Base-by-base conservation (phyloP, 768 basidiomycete species). In the Albatrellus ellisii region DNA sequence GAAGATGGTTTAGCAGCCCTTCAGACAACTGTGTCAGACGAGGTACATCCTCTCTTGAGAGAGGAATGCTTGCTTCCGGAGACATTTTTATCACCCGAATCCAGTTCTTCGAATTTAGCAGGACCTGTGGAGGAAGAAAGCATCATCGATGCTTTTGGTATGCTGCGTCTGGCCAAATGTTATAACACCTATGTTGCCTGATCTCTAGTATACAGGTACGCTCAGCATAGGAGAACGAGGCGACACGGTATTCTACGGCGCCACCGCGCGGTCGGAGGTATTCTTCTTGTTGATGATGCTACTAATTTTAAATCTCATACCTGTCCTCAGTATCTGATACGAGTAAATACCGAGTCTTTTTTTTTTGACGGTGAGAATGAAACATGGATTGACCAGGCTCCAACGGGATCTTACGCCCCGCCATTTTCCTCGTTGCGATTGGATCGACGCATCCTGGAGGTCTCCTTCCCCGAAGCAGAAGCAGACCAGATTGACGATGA, bases 191-290 rank as follows among this genome's bases (percentile, higher is more conserved):
- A 37, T 18, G 11, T 12, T 24, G 4, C 33, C 27, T 24, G 8
- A 15, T 37, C 31, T 44, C 18, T 39, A 38, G 40, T 36, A 35
- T 10, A 9, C 39, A 75, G 76, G 76, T 14, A 79, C 77, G 7
- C 59, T 81, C 39, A 69, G 68, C 2, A 63, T 80, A 20, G 73
- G 69, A n/a, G 54, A 65, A 18, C 56, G 68, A 36, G 75, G 75
- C 0, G 72, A 73, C 47, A 65, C 69, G 0, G 66, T 59, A 26
- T 79, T 76, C 54, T 63, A 77, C 44, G 79, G 82, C 14, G 66
- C 68, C 44, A 83, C 78, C 0, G 75, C 82, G 5, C 71, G 78
- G 27, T 66, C 77, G 18, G 80, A 84, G 67, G 79, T 80, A 18
- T 41, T 29, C 12, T 31, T 15, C 6, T 17, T n/a, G n/a, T n/a